These are phyloP conservation scores for Cymbopogon citratus DNA, from an alignment of 176 grass and related monocot genomes.

Conservation along the genomic window DNA sequence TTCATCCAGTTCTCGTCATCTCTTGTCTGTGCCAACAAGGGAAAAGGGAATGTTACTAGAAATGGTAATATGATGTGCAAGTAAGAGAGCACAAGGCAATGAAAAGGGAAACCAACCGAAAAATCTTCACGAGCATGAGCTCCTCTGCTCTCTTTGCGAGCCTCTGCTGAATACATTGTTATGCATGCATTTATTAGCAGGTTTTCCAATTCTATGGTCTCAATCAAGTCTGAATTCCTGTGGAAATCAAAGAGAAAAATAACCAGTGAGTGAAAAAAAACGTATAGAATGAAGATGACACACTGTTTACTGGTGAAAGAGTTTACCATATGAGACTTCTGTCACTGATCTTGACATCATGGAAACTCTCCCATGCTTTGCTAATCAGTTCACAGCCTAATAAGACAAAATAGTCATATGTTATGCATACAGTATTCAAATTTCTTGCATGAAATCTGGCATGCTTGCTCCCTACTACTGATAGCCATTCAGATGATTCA, in stretches of 20 bases:
- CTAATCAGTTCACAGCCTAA: constrained; percentile 65
- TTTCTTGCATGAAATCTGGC: not conserved
- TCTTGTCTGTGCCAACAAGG: constrained; percentile 60
- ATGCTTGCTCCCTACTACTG: not conserved
- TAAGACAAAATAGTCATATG: not conserved
- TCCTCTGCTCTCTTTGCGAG: constrained; percentile 88
- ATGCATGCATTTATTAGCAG: constrained; percentile 90
- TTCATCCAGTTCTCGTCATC: constrained; percentile 80
- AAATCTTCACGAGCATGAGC: constrained; percentile 97
- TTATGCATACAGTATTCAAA: not conserved
- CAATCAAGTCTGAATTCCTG: constrained; percentile 96
- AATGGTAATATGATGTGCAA: not conserved
- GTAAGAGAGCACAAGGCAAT: not conserved
- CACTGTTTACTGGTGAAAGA: not conserved
- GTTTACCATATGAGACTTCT: constrained; percentile 76
- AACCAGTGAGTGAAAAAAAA: constrained; percentile 1
- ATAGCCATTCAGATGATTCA: not conserved
- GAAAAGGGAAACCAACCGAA: constrained; percentile 37
- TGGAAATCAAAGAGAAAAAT: constrained; percentile 2
- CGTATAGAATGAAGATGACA: not conserved
- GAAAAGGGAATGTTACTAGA: not conserved
- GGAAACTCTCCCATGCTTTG: constrained; percentile 62
- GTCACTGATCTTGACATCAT: constrained; percentile 60
- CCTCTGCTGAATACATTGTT: constrained; percentile 92
- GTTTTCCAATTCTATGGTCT: constrained; percentile 89